These are phyloP conservation scores for Dipodascus albidus DNA, from an alignment of 805 yeast species.

Conservation along the genomic window DNA sequence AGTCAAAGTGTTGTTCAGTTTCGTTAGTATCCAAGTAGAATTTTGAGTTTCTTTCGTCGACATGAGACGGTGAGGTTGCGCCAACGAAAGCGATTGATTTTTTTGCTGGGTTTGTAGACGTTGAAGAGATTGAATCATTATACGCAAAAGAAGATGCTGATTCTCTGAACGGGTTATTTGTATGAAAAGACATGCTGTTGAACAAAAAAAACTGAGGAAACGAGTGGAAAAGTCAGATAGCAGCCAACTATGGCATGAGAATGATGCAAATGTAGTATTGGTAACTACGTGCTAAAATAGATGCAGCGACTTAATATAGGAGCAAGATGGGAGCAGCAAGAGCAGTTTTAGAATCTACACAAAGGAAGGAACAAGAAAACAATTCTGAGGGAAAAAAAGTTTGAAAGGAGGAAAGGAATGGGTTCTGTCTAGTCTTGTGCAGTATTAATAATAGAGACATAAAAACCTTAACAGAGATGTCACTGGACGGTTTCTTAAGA, in stretches of 20 bases:
- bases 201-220: background rate
- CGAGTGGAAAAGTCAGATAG: background rate
- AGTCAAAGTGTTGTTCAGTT: background rate
- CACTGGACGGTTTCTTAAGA: no score
- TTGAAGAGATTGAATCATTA: background rate
- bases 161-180: background rate
- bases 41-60: background rate
- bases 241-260: background rate
- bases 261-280: background rate
- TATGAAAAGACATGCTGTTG: background rate
- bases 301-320: no score
- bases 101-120: background rate
- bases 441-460: no score
- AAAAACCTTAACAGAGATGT: no score
- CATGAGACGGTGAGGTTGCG: background rate
- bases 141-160: background rate
- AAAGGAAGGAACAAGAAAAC: no score
- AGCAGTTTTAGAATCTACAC: no score
- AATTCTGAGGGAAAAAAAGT: no score
- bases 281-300: background rate
- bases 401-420: no score
- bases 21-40: background rate
- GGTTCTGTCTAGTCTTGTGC: no score
- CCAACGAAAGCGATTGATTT: background rate
- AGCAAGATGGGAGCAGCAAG: background rate